phyloP scores from a whole-genome alignment of 2,329 filamentous ascomycete species.

The Cladorrhinum sp. region DNA sequence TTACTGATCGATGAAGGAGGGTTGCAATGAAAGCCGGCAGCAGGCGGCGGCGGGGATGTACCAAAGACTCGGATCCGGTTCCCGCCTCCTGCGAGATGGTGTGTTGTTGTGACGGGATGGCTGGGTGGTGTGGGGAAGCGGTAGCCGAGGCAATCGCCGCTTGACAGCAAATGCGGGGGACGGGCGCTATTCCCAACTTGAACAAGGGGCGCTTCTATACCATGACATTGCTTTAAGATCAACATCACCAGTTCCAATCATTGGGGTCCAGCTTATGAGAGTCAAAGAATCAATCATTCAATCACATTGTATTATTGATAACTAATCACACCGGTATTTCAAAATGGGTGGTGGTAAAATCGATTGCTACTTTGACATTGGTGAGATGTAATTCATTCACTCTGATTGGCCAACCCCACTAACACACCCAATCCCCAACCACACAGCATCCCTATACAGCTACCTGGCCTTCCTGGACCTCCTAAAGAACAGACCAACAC shows the following conservation, averaged over 20 bases:
- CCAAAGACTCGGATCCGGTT: neutral
- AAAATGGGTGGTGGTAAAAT: constrained; percentile 58
- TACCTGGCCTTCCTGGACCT: constrained; percentile 58
- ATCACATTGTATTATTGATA: neutral
- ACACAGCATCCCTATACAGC: constrained; percentile 63
- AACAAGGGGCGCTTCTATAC: neutral
- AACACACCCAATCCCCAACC: neutral
- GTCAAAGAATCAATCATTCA: neutral
- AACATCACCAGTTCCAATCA: neutral
- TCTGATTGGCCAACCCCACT: neutral
- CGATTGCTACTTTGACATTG: constrained; percentile 41
- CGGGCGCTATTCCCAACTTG: neutral
- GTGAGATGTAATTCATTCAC: constrained; percentile 8
- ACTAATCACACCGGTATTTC: neutral
- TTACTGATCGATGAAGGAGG: neutral
- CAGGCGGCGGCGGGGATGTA: too few relatives aligned
- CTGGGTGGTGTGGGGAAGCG: neutral
- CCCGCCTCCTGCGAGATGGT: neutral
- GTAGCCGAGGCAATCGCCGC: neutral
- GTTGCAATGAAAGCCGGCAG: too few relatives aligned
- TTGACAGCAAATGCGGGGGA: neutral
- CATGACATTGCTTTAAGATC: neutral
- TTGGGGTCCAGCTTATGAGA: neutral
- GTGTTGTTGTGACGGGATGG: too few relatives aligned
- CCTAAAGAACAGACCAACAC: constrained; percentile 49